Conservation (phyloP, 352 stramenopile species). For the Globisporangium radiosum region DNA sequence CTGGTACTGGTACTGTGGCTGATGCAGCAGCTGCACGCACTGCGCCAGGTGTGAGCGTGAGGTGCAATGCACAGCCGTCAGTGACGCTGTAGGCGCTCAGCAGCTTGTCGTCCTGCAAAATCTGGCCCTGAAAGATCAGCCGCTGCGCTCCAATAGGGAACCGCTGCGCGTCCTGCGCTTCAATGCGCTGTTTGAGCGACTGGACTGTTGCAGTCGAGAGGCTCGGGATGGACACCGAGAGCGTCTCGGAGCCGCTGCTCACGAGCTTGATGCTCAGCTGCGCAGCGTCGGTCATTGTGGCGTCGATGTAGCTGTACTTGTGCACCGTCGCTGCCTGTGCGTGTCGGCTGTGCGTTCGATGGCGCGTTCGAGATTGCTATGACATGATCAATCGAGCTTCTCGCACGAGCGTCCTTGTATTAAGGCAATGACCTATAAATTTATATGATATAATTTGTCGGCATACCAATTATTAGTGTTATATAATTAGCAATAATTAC, state of each 20-base stretch:
- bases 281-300: conserved; percentile 6
- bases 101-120: conserved; percentile 66
- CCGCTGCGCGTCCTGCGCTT: conserved; percentile 41
- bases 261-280: conserved; percentile 72
- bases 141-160: conserved; percentile 68
- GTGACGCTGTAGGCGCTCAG: conserved; percentile 62
- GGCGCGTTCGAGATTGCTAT: background rate
- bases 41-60: conserved; percentile 43
- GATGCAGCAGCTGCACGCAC: conserved; percentile 16
- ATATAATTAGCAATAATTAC: too few species aligned
- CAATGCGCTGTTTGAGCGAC: conserved; percentile 56
- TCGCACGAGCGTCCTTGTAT: too few species aligned
- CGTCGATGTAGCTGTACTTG: background rate
- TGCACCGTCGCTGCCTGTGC: background rate
- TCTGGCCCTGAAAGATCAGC: conserved; percentile 84
- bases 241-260: conserved; percentile 45
- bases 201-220: conserved; percentile 44
- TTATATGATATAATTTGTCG: too few species aligned
- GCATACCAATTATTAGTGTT: too few species aligned
- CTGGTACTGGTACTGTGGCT: background rate
- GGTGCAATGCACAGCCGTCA: conserved; percentile 58
- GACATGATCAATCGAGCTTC: too few species aligned
- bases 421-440: too few species aligned
- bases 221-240: conserved; percentile 34
- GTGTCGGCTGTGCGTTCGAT: background rate